Evolutionary conservation across 495 filamentous ascomycete genomes (phyloP), one percentile per base, ranked within the genome.

Genomic region (Viridothelium virens): DNA sequence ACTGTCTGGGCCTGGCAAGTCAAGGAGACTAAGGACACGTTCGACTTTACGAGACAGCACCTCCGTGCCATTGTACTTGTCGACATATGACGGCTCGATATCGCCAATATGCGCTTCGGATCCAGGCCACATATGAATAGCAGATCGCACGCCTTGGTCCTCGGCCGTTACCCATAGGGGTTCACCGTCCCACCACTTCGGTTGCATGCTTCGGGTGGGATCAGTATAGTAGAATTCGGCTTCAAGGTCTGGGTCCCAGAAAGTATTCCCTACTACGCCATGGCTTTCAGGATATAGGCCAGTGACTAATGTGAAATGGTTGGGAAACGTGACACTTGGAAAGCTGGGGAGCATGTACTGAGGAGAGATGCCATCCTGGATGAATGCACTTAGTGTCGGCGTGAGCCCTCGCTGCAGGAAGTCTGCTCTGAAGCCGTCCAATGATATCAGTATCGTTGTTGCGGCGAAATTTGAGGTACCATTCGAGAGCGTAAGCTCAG

Each of bases 101-200:
- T 78, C 79, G 34, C 83, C 79, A 68, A 90, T 83, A 69, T 90
- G 86, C 1, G 91, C 91, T 75, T 97, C 95, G 25, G 88, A 92
- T 2, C 95, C 94, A 0, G 95, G 94, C 94, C 94, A 99, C 94
- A 99, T 99, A 73, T 97, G 95, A 37, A 97, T 86, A 16, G 90
- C 95, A 38, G 85, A 85, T 64, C 80, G 84, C 61, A 96, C 78
- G 5, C 86, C 86, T 63, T 86, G 84, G 41, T 86, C 85, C 72
- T 97, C 92, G 6, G 94, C 92, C 0, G 94, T 93, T 41, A 87
- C 86, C 94, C 94, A 99, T 50, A 99, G 77, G 0, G 94, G 94
- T 71, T 97, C 92, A 3, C 77, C 81, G 63, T 80, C 80, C 94
- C 95, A 99, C 95, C 95, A 98, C 70, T 92, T 88, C 0, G 87